Evolutionary conservation across 2,329 filamentous ascomycete species (phyloP).

Genomic region (Calonectria ilicicola): DNA sequence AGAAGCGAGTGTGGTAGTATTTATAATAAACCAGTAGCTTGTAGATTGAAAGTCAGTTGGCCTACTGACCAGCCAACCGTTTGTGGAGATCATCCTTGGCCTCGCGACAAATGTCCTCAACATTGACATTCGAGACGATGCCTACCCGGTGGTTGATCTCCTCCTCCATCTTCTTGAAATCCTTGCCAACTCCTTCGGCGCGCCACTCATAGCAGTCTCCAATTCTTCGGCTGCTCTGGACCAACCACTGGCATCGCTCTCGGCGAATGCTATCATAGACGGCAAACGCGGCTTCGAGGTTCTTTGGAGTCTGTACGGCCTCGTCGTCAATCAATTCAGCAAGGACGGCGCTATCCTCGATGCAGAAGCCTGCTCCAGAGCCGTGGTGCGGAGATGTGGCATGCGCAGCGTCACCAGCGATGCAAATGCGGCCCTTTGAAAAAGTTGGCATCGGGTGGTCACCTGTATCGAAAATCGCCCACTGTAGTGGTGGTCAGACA

Average conservation of each 20-base stretch:
- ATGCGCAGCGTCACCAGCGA: not conserved
- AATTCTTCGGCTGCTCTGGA: conserved; percentile 60
- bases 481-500: too few species aligned
- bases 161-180: conserved; percentile 2
- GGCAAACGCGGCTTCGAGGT: not conserved
- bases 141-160: not conserved
- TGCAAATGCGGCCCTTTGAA: not conserved
- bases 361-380: not conserved
- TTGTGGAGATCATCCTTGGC: not conserved
- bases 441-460: not conserved
- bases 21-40: too few species aligned
- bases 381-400: not conserved
- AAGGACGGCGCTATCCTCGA: not conserved
- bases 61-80: not conserved
- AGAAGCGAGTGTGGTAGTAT: too few species aligned
- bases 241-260: conserved; percentile 61
- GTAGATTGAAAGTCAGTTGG: too few species aligned
- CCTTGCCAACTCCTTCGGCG: conserved; percentile 38
- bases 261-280: conserved; percentile 34
- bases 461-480: not conserved
- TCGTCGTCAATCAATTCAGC: not conserved
- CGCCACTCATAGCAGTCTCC: conserved; percentile 58
- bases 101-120: not conserved
- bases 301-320: not conserved
- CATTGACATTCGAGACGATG: not conserved